Evolutionary conservation across 352 stramenopile species (phyloP).

Genomic region (Phytophthora pisi): DNA sequence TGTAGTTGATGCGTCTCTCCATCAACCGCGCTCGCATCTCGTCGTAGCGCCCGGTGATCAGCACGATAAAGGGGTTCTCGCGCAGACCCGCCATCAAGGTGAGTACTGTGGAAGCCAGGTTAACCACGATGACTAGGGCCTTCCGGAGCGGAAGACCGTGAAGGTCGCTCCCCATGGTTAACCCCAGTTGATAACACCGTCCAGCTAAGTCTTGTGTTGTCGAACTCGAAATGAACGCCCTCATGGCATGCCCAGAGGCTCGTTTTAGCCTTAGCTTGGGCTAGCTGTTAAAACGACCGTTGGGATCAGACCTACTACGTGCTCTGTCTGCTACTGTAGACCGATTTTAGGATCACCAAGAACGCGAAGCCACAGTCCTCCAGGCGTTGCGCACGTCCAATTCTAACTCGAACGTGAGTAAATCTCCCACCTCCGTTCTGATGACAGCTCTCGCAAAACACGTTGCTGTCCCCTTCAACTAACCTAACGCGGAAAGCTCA

Average conservation of each 20-base stretch:
- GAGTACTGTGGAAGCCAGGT: conserved; percentile 51
- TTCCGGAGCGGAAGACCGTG: conserved; percentile 24
- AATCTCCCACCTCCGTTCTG: no score
- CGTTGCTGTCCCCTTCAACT: no score
- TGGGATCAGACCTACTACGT: neutral
- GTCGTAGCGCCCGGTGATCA: conserved; percentile 51
- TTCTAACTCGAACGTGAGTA: no score
- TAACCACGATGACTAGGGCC: conserved; percentile 37
- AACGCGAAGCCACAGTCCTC: no score
- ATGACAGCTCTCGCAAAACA: no score
- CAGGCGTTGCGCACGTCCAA: no score
- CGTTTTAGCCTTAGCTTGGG: neutral
- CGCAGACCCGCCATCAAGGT: conserved; percentile 58
- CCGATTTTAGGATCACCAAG: no score
- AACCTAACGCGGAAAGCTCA: no score
- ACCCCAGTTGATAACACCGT: neutral
- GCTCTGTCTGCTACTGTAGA: no score
- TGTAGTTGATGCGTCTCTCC: conserved; percentile 50
- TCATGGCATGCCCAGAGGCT: neutral
- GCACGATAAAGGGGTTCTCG: conserved; percentile 59
- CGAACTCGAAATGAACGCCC: conserved; percentile 12
- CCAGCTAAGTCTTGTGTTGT: neutral
- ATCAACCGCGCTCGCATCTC: conserved; percentile 44
- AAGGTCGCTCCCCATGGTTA: conserved; percentile 23
- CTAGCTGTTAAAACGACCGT: neutral